Evolutionary conservation across 169 alveolate genomes (phyloP), one percentile per base, ranked within the genome.

Genomic region (Cryptosporidium sp.): DNA sequence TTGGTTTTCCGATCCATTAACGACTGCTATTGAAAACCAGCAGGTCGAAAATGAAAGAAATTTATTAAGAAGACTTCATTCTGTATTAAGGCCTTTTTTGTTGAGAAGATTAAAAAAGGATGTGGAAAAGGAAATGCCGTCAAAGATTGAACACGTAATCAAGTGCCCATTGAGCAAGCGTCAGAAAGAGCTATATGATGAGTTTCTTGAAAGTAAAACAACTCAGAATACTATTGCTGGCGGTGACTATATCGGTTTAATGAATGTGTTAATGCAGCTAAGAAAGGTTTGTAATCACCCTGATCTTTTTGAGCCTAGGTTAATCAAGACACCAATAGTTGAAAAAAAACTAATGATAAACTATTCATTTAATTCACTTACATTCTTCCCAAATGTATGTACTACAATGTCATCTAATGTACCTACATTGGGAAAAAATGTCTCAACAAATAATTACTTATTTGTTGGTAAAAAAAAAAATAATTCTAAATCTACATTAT

Each of bases 231-330:
- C 96, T 26, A 86, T 95, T 69, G 87, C 74, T 23, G 92, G 94
- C 52, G 95, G 96, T 29, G 98, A 96, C 89, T 98, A 97, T 94
- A 94, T 98, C 65, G 96, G 99, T 31, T 94, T 99, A 93, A 96
- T 99, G 99, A 97, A 98, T 87, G 95, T 96, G 9, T 92, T 98
- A 65, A 97, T 97, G 98, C 98, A 98, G 89, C 92, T 98, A 69
- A 94, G 99, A 91, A 98, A 98, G 92, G 99, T 98, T 18, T 98
- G 99, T 91, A 99, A 98, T 91, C 99, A 99, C 86, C 99, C 99
- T 26, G 99, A 98, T 84, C 96, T 98, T 45, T 96, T 98, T 71
- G 98, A 98, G 67, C 96, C 99, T 74, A 94, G 99, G 70, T 93
- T 94, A 68, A 97, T 96, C 31, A 96, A 95, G 73, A 96, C 96